phyloP scores from a whole-genome alignment of 2,329 filamentous ascomycete species.

The Penicillium sumatraense region DNA sequence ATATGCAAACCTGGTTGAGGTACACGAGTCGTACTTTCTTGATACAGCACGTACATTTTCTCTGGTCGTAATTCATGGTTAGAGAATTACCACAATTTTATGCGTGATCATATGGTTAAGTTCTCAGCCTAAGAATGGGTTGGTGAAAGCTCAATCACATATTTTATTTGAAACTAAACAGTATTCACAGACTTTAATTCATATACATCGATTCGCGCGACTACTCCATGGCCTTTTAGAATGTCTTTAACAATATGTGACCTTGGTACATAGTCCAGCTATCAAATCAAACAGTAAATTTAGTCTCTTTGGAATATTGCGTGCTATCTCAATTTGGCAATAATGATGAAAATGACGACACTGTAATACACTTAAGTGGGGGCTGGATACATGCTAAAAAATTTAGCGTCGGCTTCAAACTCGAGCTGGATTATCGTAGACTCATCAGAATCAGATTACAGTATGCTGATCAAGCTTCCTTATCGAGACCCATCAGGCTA shows the following conservation, averaged over 20 bases:
- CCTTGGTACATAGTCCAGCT: not conserved
- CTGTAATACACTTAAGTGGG: not conserved
- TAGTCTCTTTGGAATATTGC: not conserved
- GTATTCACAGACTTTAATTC: not conserved
- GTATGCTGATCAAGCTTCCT: not conserved
- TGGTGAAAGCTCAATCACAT: not conserved
- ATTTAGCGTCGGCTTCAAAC: not conserved
- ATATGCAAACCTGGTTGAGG: not conserved
- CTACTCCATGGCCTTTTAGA: not conserved
- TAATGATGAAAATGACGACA: not conserved
- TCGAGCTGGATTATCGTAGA: not conserved
- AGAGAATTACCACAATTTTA: not conserved
- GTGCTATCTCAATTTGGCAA: not conserved
- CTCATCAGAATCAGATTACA: not conserved
- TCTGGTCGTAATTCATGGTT: not conserved
- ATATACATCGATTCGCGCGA: not conserved
- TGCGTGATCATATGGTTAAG: not conserved
- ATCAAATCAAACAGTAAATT: not conserved
- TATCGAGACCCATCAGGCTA: not conserved
- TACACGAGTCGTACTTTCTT: not conserved
- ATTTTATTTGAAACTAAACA: not conserved
- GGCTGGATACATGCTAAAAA: not conserved
- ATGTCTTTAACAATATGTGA: not conserved
- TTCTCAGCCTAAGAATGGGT: not conserved
- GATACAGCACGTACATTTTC: not conserved